phyloP scores from a whole-genome alignment of 352 stramenopile genomes.

The Lagenidium sp. region DNA sequence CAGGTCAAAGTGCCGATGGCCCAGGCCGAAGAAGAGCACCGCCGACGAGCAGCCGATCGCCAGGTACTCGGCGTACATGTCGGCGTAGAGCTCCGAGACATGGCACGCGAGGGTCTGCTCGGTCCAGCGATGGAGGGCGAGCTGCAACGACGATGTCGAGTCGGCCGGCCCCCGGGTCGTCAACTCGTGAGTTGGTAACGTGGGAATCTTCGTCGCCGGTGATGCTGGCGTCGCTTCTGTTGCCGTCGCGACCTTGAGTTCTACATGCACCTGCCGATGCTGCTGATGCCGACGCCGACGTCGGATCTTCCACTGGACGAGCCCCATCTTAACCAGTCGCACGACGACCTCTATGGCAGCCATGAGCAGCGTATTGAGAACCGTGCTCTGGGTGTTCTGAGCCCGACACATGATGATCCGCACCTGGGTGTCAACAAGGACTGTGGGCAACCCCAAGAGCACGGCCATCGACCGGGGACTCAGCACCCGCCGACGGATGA shows the following conservation, averaged over 20 bases:
- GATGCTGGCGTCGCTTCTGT: no score
- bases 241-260: conserved; percentile 6
- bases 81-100: conserved; percentile 9
- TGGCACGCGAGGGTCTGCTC: conserved; percentile 3
- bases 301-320: conserved; percentile 30
- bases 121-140: not conserved
- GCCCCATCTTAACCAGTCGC: conserved; percentile 15
- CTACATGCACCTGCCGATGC: conserved; percentile 13
- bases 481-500: conserved; percentile 17
- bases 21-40: conserved; percentile 25
- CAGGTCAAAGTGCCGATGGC: no score
- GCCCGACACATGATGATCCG: no score
- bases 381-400: conserved; percentile 9
- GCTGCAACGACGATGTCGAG: no score
- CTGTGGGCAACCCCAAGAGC: no score
- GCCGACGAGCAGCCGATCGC: conserved; percentile 27
- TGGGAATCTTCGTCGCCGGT: no score
- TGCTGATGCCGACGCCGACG: no score
- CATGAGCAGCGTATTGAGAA: conserved; percentile 22
- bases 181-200: not conserved
- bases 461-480: no score
- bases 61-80: conserved; percentile 40
- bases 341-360: conserved; percentile 5
- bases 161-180: not conserved
- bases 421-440: no score